Base-by-base conservation (phyloP, 139 green algal species). In the Penium margaritaceum region DNA sequence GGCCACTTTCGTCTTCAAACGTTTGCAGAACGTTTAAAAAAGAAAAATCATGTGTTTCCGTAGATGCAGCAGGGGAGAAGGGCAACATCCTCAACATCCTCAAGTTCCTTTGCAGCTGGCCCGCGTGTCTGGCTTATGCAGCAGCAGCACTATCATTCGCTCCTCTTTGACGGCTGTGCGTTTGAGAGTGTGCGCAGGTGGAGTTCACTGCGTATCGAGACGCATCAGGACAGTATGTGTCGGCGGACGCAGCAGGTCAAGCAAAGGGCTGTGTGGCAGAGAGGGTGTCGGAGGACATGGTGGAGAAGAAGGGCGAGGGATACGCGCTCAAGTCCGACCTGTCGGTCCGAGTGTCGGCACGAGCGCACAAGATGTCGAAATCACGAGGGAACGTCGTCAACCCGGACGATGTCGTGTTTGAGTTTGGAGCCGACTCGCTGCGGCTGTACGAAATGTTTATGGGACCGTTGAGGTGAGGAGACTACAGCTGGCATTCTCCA, bases 401-500 rank as follows among this genome's bases (percentile, higher is more conserved):
- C 78, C 94, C 94, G 2, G 94, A 98, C 70, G 92, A 97, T 58
- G 84, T 99, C n/a, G 91, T 98, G 30, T 38, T n/a, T 9, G 67
- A 72, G 1, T 97, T 91, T 84, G 94, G 94, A 21, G 94, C 90
- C 1, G 94, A 98, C 86, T 91, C 82, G 35, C 82, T 99, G 79
- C 84, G 94, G 14, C 88, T 99, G 60, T 99, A 98, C 71, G 94
- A 98, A 80, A 98, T 99, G 94, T 99, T 99, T 83, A 97, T 99
- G 91, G 94, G 94, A 1, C 94, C 94, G 9, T 86, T 98, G 62
- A 65, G 84, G 70, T 78, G 27, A 77, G 70, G n/a, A n/a, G n/a
- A n/a, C n/a, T n/a, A n/a, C n/a, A n/a, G n/a, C n/a, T n/a, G n/a
- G n/a, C n/a, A n/a, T n/a, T n/a, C n/a, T n/a, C n/a, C n/a, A n/a